These are phyloP conservation scores for Rhodosporidiobolus odoratus DNA, from an alignment of 768 basidiomycete genomes.

Conservation along the genomic window DNA sequence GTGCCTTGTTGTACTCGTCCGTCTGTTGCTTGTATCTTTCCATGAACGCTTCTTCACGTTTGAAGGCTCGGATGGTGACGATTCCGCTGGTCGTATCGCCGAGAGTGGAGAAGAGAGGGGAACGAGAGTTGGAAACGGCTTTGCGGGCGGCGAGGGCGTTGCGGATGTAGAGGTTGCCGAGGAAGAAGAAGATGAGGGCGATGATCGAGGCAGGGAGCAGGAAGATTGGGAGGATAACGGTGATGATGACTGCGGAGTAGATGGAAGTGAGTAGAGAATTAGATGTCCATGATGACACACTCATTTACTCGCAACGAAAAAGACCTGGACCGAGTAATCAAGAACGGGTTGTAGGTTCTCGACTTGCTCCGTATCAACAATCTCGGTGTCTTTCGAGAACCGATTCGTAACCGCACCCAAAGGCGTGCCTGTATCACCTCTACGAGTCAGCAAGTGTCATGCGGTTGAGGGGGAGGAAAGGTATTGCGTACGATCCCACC, in stretches of 20 bases:
- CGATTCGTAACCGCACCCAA: constrained; percentile 25
- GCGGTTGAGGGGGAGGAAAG: not conserved
- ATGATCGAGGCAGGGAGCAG: constrained; percentile 40
- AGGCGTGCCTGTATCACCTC: not conserved
- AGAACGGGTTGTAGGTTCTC: constrained; percentile 31
- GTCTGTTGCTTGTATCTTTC: constrained; percentile 44
- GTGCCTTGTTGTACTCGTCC: constrained; percentile 45
- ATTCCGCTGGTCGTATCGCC: constrained; percentile 48
- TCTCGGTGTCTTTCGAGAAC: constrained; percentile 31
- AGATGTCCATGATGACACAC: not conserved
- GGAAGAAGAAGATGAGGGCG: constrained; percentile 42
- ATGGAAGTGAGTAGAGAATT: not conserved
- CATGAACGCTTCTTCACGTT: constrained; percentile 47
- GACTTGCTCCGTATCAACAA: constrained; percentile 34
- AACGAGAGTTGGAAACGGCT: constrained; percentile 33
- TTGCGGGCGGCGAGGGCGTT: constrained; percentile 38
- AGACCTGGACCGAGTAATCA: constrained; percentile 42
- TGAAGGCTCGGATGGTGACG: constrained; percentile 49
- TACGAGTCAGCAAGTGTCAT: not conserved
- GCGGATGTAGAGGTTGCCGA: constrained; percentile 47
- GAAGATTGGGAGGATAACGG: constrained; percentile 18
- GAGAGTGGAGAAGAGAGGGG: constrained; percentile 49
- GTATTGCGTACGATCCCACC: constrained; percentile 23
- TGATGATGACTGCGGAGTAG: not conserved
- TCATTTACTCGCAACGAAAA: constrained; percentile 20